These are phyloP conservation scores for Mycena haematopus DNA, from an alignment of 768 basidiomycete species.

Conservation along the genomic window DNA sequence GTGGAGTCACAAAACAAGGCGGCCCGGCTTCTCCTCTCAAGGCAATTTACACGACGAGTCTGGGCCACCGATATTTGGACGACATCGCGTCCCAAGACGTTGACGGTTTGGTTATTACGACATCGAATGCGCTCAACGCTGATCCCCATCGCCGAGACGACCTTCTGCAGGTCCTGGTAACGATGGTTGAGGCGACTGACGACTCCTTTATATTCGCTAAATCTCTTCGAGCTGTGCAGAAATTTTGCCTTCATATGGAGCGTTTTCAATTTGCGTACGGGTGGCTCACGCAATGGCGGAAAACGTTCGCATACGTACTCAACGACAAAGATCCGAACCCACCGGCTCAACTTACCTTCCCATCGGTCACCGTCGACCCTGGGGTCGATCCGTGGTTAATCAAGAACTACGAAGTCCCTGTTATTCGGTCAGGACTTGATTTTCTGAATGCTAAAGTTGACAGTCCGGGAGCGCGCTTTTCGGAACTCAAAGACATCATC, in stretches of 20 bases:
- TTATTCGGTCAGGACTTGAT: constrained; percentile 5
- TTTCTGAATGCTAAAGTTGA: constrained; percentile 18
- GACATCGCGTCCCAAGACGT: constrained; percentile 25
- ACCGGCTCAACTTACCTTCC: not conserved
- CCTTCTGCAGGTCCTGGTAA: not conserved
- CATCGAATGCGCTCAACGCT: not conserved
- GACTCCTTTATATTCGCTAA: constrained; percentile 10
- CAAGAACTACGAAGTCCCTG: constrained; percentile 2
- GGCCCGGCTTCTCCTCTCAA: constrained; percentile 36
- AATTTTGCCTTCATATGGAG: constrained; percentile 15
- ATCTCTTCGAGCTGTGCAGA: not conserved
- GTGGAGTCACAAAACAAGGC: constrained; percentile 39
- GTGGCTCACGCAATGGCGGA: constrained; percentile 16
- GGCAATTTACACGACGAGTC: constrained; percentile 36
- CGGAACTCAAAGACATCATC: constrained; percentile 10
- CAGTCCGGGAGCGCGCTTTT: constrained; percentile 3
- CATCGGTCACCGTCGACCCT: not conserved
- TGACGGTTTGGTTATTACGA: constrained; percentile 9
- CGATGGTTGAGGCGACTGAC: constrained; percentile 9
- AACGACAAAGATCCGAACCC: not conserved
- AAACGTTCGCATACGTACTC: constrained; percentile 1
- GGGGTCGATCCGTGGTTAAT: constrained; percentile 10
- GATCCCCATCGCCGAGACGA: constrained; percentile 28
- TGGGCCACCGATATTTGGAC: constrained; percentile 30
- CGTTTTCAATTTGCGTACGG: constrained; percentile 21